These are phyloP conservation scores for Russula lepida DNA, from an alignment of 768 basidiomycete genomes.

Conservation along the genomic window DNA sequence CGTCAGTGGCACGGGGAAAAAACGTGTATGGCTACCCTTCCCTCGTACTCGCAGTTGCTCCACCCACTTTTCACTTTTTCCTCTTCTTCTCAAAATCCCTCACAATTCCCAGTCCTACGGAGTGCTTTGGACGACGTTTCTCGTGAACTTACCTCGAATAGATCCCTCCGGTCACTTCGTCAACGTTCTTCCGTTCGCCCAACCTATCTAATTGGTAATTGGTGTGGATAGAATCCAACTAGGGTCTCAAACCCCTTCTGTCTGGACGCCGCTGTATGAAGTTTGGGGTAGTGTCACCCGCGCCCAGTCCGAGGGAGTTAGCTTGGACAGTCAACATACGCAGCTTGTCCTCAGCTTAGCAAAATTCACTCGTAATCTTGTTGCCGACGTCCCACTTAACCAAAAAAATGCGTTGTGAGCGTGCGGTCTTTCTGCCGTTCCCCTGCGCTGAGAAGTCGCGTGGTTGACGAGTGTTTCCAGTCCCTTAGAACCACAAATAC, in stretches of 20 bases:
- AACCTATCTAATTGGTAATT: neutral
- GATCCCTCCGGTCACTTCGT: slow-evolving; percentile 10
- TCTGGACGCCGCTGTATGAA: slow-evolving; percentile 15
- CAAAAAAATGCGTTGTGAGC: slow-evolving; percentile 70
- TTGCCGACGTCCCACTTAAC: slow-evolving; percentile 66
- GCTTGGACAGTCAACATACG: slow-evolving; percentile 32
- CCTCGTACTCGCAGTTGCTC: slow-evolving; percentile 9
- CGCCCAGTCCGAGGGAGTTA: slow-evolving; percentile 29
- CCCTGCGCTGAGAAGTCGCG: neutral
- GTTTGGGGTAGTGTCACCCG: slow-evolving; percentile 40
- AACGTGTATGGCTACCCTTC: neutral
- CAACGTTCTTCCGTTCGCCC: neutral
- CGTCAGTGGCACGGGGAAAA: neutral
- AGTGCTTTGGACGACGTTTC: slow-evolving; percentile 6
- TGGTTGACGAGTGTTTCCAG: slow-evolving; percentile 31
- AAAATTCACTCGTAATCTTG: slow-evolving; percentile 77
- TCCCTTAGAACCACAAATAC: slow-evolving; percentile 60
- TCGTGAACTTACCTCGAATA: slow-evolving; percentile 10
- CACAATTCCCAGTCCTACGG: neutral
- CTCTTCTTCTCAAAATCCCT: neutral
- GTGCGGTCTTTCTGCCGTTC: neutral
- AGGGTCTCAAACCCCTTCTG: slow-evolving; percentile 12
- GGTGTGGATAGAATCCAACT: slow-evolving; percentile 6
- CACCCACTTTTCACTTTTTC: neutral
- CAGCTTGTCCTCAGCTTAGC: slow-evolving; percentile 36